phyloP scores from a whole-genome alignment of 768 basidiomycete species.

The Rhizopogon vulgaris region DNA sequence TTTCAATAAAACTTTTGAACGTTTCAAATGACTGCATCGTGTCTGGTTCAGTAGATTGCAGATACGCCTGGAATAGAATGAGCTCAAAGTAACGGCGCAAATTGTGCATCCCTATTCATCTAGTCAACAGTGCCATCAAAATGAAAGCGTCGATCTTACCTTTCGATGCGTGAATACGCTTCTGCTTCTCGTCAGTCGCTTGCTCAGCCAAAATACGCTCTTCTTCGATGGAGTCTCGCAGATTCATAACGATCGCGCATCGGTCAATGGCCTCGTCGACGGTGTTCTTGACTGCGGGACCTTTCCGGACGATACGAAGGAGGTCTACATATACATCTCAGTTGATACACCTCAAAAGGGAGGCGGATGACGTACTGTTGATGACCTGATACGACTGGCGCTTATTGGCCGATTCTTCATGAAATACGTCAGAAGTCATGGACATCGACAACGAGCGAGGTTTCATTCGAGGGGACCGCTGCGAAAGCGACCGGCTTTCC shows the following conservation, averaged over 20 bases:
- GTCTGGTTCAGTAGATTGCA: slow-evolving; percentile 76
- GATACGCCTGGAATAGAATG: slow-evolving; percentile 85
- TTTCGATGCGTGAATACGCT: slow-evolving; percentile 59
- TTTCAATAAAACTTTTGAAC: slow-evolving; percentile 78
- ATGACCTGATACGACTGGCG: slow-evolving; percentile 80
- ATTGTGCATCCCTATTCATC: slow-evolving; percentile 59
- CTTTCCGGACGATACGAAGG: slow-evolving; percentile 80
- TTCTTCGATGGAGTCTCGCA: slow-evolving; percentile 86
- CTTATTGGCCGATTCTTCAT: slow-evolving; percentile 21
- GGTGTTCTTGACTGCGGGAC: slow-evolving; percentile 74
- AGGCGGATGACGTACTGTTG: slow-evolving; percentile 56
- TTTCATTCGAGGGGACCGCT: slow-evolving; percentile 23
- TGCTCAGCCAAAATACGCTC: slow-evolving; percentile 73
- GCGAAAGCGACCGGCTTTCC: slow-evolving; percentile 20
- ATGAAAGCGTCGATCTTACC: slow-evolving; percentile 35
- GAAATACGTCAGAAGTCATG: slow-evolving; percentile 21
- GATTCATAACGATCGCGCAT: slow-evolving; percentile 76
- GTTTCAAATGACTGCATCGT: slow-evolving; percentile 68
- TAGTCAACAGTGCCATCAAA: neutral
- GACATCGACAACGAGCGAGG: slow-evolving; percentile 42
- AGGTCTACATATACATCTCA: slow-evolving; percentile 44
- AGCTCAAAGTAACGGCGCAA: slow-evolving; percentile 81
- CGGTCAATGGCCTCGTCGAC: slow-evolving; percentile 89
- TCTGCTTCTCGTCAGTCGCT: slow-evolving; percentile 64
- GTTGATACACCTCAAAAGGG: neutral